phyloP scores from a whole-genome alignment of 2,329 filamentous ascomycete species.

The Aureobasidium lini region DNA sequence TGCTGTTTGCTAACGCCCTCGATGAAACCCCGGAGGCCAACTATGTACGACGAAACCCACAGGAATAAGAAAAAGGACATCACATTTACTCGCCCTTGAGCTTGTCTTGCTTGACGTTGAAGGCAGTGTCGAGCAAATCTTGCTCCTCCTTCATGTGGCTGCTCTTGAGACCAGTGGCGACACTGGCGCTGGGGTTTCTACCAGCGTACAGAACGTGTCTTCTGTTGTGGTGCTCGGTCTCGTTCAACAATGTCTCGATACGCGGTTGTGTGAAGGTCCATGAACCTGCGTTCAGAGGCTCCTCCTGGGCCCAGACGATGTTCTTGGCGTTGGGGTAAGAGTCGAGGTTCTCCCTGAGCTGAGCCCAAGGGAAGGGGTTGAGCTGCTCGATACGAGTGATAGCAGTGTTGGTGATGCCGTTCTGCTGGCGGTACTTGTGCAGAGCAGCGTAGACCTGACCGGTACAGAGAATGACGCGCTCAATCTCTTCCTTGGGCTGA shows the following conservation, averaged over 20 bases:
- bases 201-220: constrained; percentile 98
- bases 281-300: constrained; percentile 92
- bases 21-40: constrained; percentile 1
- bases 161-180: constrained; percentile 86
- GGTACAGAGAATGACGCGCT: constrained; percentile 88
- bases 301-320: constrained; percentile 95
- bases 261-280: constrained; percentile 97
- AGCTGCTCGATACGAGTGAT: constrained; percentile 96
- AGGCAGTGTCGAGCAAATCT: constrained; percentile 64
- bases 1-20: constrained; percentile 10
- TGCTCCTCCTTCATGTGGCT: constrained; percentile 88
- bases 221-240: constrained; percentile 85
- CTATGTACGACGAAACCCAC: constrained; percentile 4
- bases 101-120: constrained; percentile 56
- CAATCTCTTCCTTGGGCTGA: constrained; percentile 74
- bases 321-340: constrained; percentile 95
- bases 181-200: constrained; percentile 83
- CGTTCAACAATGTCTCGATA: constrained; percentile 90
- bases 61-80: background rate
- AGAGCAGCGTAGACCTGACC: constrained; percentile 91
- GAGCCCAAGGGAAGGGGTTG: constrained; percentile 97
- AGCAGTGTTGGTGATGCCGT: constrained; percentile 82
- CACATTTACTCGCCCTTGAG: constrained; percentile 53
- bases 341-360: constrained; percentile 93
- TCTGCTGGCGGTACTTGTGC: constrained; percentile 80